phyloP scores from a whole-genome alignment of 106 monocot genomes.

The Phalaenopsis aphrodite region DNA sequence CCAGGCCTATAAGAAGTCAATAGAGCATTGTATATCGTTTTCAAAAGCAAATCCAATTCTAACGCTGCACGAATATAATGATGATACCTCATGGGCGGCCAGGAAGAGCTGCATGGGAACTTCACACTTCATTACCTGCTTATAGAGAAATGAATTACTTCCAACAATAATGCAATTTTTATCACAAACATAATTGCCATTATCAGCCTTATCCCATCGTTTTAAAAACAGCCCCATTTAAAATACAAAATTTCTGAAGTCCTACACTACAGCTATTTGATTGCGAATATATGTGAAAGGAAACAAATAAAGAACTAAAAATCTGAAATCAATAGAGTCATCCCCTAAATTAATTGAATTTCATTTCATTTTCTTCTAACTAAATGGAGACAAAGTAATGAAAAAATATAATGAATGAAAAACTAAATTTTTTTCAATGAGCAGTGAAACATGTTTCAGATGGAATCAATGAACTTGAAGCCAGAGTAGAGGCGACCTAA shows the following conservation, averaged over 20 bases:
- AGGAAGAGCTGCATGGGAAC: slow-evolving; percentile 84
- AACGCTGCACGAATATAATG: background rate
- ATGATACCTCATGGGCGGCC: slow-evolving; percentile 78
- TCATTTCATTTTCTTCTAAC: background rate
- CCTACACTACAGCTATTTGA: background rate
- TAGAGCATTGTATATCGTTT: background rate
- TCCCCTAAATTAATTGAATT: background rate
- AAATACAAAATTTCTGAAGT: background rate
- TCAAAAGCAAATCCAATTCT: background rate
- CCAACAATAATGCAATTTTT: background rate
- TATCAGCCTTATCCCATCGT: background rate
- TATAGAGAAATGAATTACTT: slow-evolving; percentile 3
- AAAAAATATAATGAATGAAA: no score
- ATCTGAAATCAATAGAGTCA: background rate
- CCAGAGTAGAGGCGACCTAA: no score
- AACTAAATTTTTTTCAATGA: no score
- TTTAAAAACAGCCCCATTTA: background rate
- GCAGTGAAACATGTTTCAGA: no score
- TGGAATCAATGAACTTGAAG: no score
- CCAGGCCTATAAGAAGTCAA: slow-evolving; percentile 52
- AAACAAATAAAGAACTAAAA: background rate
- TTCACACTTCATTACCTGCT: slow-evolving; percentile 65
- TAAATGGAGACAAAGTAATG: no score
- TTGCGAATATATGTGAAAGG: background rate
- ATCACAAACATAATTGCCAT: background rate